Evolutionary conservation across 768 basidiomycete species (phyloP), one percentile per base, ranked within the genome.

Genomic region (Dacryopinax spathularia): DNA sequence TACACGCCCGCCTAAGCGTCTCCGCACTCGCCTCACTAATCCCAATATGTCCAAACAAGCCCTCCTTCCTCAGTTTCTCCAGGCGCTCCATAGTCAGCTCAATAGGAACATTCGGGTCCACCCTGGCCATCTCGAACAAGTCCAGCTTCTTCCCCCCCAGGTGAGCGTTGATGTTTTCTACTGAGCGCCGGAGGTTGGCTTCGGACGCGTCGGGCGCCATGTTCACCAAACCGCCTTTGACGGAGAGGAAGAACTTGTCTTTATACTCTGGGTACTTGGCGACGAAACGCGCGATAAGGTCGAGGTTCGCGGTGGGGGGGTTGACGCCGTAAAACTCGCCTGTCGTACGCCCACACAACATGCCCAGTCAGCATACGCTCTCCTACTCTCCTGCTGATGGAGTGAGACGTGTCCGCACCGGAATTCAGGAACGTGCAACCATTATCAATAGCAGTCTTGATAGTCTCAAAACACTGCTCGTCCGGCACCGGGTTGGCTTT

Each of bases 11-110:
- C 9, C 73, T 68, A 9, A 88, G 73, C 0, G 83, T 82, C 27
- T 71, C 74, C 0, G 77, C 80, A 18, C 73, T 75, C 68, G 78
- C 77, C 70, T 86, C 85, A 1, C 80, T 81, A 63, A 87, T 67
- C 1, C 83, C 83, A 63, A 87, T 83, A 69, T 84, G 78, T 67
- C 78, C 75, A 70, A 85, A 81, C 63, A 80, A 76, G 13, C 84
- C 83, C 66, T 85, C 83, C 31, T 80, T 72, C 62, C 79, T 71
- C 34, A 85, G 71, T 3, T 69, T 74, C 15, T 72, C 73, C n/a
- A 87, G 75, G 16, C 71, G 73, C 44, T 70, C 66, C 64, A 77
- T 72, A 0, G 64, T 67, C 1, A 81, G 76, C 70, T 85, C 83
- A 65, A 85, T 68, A 0, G 79, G 64, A 12, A 75, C 67, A 1